These are phyloP conservation scores for Leccinellum albellum DNA, from an alignment of 768 basidiomycete species.

Conservation along the genomic window DNA sequence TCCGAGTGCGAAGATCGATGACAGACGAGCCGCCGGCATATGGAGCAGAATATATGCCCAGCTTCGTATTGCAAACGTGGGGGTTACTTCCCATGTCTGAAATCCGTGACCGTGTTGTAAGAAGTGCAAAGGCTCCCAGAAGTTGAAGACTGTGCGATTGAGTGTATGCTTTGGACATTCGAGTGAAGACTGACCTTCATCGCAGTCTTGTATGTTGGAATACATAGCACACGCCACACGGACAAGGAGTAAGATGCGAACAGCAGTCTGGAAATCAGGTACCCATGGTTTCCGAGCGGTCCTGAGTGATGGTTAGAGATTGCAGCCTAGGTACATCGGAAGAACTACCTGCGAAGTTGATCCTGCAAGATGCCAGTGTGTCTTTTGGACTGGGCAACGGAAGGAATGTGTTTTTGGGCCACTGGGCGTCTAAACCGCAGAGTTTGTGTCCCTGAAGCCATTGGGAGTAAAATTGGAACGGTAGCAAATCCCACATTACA, in stretches of 20 bases:
- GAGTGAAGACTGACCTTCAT: constrained; percentile 66
- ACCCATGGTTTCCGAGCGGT: constrained; percentile 77
- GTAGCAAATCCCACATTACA: no score
- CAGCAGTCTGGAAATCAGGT: constrained; percentile 78
- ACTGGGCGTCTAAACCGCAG: constrained; percentile 50
- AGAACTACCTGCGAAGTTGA: constrained; percentile 64
- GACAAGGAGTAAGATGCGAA: constrained; percentile 78
- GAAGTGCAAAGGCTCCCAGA: constrained; percentile 98
- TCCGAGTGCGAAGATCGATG: constrained; percentile 54
- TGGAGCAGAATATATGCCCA: constrained; percentile 93
- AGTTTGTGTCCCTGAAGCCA: constrained; percentile 46
- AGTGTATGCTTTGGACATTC: neutral
- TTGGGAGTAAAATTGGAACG: neutral
- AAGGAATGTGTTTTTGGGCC: constrained; percentile 17
- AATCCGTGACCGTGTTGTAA: constrained; percentile 83
- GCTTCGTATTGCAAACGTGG: constrained; percentile 85
- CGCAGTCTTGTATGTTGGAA: constrained; percentile 90
- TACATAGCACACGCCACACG: constrained; percentile 91
- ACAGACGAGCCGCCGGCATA: constrained; percentile 58
- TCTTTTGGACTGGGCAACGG: constrained; percentile 30
- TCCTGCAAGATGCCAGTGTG: constrained; percentile 77
- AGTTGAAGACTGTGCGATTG: constrained; percentile 81
- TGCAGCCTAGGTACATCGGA: neutral
- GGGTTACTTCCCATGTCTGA: constrained; percentile 97
- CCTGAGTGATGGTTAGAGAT: constrained; percentile 33